Evolutionary conservation across 1,284 basidiomycete genomes (phyloP), one percentile per base, ranked within the genome.

Genomic region (Trametes polyzona): DNA sequence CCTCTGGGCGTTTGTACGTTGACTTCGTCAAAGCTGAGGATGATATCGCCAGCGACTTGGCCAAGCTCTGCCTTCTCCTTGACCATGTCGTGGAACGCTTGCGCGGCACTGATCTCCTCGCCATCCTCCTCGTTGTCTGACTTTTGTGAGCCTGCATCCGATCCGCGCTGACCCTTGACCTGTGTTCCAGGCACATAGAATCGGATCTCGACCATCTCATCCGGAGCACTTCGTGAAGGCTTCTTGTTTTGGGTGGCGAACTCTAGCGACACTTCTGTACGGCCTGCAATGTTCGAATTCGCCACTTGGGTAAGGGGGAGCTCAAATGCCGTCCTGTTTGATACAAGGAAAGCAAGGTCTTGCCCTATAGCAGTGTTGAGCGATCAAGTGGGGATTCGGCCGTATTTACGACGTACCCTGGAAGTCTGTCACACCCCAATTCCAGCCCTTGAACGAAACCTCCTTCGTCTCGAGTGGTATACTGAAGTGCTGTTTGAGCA

Each of bases 21-120:
- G 16, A 98, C 91, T 65, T 99, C 97, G 69, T 96, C 93, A 69
- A 99, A 98, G 69, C 94, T 93, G 67, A 98, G 84, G 46, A 99
- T 92, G 57, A 94, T 87, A 70, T 98, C 93, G 47, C 96, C 97
- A 1, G 88, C 84, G 16, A 96, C 91, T 69, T 95, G 92, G 1
- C 95, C 94, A 59, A 99, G 93, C 62, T 96, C 95, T 4, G 97
- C 96, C 76, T 92, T 95, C 69, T 98, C 95, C 78, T 97, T 98
- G 78, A 99, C 90, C 59, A 88, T 81, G 63, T 98, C 95, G 71
- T 99, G 96, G 86, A 99, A 96, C 0, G 92, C 94, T 71, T 97
- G 93, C 2, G 97, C 97, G 1, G 96, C 95, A 61, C 86, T 92
- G 68, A 94, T 82, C 65, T 92, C 90, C 55, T 88, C 87, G 21